Evolutionary conservation across 306 rosid species (phyloP), one percentile per base, ranked within the genome.

Genomic region (Macrotyloma uniflorum): DNA sequence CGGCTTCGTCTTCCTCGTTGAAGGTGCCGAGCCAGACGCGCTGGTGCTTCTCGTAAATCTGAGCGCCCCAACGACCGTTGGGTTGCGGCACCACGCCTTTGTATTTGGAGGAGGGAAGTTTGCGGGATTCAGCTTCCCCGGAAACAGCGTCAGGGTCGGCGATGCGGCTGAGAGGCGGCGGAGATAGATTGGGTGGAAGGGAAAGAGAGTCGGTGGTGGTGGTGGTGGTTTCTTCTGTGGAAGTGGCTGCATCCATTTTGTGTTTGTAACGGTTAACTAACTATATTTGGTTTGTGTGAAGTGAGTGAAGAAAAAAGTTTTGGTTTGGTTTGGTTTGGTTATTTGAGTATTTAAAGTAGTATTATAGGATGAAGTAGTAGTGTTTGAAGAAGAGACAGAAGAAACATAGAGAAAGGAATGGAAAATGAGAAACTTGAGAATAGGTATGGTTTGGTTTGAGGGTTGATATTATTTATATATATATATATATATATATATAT

Each of bases 11-110:
- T 80, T 96, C 98, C 65, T 87, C 91, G 76, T 96, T 96, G 91
- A 96, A 96, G 7, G 99, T 96, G 1, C 99, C 99, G 8, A 96
- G 82, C 99, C 99, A 96, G n/a, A 96, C 99, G 26, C 99, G 86
- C 88, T 93, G 99, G 67, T 96, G 99, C 85, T 96, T 96, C 94
- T 96, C 99, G 90, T 96, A 96, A 87, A 96, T 96, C 96, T 96
- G 99, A 0, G 99, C 99, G 0, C 99, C 99, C 99, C 99, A 96
- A 0, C 99, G 98, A 53, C 99, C 98, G 77, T 96, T 96, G 0
- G 99, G 99, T 72, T 96, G 99, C 0, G 99, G 99, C 18, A 96
- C 99, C 2, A 96, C 99, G 8, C 99, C 99, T 71, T 96, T 96
- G 90, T 84, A 91, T 62, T 88, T 90, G 2, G 99, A 96, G 0